Percentiles rank a stretch among this genome's conserved stretches.
Conservation (phyloP, 805 yeast genomes). For the Millerago galiae region DNA sequence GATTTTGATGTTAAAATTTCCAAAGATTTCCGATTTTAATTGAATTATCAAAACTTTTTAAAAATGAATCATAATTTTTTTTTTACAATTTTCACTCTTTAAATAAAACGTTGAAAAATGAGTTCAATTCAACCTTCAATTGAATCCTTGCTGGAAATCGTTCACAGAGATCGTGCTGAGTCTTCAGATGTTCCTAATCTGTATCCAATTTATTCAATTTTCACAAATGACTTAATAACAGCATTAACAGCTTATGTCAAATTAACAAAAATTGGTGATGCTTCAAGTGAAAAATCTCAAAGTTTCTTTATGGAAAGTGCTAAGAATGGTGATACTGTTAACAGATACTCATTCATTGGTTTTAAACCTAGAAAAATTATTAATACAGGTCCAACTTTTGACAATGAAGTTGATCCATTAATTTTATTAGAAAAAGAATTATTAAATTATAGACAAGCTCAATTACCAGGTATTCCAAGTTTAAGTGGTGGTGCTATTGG, state of each 20-base stretch:
- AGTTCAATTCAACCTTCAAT: slow-evolving; percentile 44
- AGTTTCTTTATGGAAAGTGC: slow-evolving; percentile 89
- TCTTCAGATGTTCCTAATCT: slow-evolving; percentile 46
- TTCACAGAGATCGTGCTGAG: slow-evolving; percentile 29
- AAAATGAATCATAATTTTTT: not conserved
- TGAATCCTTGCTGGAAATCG: slow-evolving; percentile 36
- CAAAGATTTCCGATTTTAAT: too few species aligned
- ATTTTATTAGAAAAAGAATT: slow-evolving; percentile 68
- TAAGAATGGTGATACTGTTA: slow-evolving; percentile 80
- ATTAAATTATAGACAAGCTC: slow-evolving; percentile 56
- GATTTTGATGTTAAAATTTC: too few species aligned
- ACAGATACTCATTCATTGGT: slow-evolving; percentile 89
- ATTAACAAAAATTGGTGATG: slow-evolving; percentile 55
- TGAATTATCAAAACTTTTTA: not conserved
- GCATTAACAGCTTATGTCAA: slow-evolving; percentile 89
- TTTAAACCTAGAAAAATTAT: slow-evolving; percentile 75
- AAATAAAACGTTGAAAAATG: slow-evolving; percentile 1
- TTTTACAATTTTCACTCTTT: too few species aligned
- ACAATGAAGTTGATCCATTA: slow-evolving; percentile 68
- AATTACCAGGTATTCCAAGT: slow-evolving; percentile 74
- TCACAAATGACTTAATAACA: slow-evolving; percentile 72
- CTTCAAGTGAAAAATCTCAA: slow-evolving; percentile 43
- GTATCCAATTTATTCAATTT: slow-evolving; percentile 73
- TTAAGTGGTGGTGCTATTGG: slow-evolving; percentile 97
- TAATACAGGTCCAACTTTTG: slow-evolving; percentile 52